phyloP scores from a whole-genome alignment of 192 early-diverging fungal species.

The Umbelopsis isabellina region DNA sequence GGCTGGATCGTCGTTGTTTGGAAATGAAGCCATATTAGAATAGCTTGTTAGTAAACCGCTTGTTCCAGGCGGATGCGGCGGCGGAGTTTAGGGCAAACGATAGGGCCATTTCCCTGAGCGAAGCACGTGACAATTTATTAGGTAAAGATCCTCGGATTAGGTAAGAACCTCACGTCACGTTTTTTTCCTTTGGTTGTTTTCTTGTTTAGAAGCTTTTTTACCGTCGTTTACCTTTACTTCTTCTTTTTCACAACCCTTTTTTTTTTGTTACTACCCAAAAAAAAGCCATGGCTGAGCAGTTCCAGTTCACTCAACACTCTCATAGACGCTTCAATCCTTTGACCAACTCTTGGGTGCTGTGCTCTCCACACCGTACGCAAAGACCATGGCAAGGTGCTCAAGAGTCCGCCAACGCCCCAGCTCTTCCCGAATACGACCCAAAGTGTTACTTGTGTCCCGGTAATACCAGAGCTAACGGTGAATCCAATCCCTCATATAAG shows the following conservation, averaged over 20 bases:
- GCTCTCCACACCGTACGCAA: conserved; percentile 93
- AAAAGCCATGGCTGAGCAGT: conserved; percentile 30
- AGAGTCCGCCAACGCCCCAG: conserved; percentile 50
- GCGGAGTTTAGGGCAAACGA: too few relatives aligned
- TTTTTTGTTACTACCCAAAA: not conserved
- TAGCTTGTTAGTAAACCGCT: too few relatives aligned
- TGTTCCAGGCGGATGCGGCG: too few relatives aligned
- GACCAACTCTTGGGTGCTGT: conserved; percentile 92
- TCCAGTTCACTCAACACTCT: conserved; percentile 63
- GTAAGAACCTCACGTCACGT: conserved; percentile 24
- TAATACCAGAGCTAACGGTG: conserved; percentile 79
- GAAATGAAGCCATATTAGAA: too few relatives aligned
- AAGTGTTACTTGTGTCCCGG: conserved; percentile 85
- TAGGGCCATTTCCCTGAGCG: too few relatives aligned
- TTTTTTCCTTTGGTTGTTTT: not conserved
- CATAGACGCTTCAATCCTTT: conserved; percentile 93
- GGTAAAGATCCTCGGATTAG: conserved; percentile 6
- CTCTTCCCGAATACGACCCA: conserved; percentile 72
- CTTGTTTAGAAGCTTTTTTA: conserved; percentile 10
- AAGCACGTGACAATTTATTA: too few relatives aligned
- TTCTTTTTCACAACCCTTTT: not conserved
- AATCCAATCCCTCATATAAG: conserved; percentile 76
- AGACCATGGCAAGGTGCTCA: conserved; percentile 89
- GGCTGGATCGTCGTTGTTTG: too few relatives aligned
- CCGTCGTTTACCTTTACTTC: not conserved